Conservation (phyloP, 805 yeast genomes). For the Candida maltosa region DNA sequence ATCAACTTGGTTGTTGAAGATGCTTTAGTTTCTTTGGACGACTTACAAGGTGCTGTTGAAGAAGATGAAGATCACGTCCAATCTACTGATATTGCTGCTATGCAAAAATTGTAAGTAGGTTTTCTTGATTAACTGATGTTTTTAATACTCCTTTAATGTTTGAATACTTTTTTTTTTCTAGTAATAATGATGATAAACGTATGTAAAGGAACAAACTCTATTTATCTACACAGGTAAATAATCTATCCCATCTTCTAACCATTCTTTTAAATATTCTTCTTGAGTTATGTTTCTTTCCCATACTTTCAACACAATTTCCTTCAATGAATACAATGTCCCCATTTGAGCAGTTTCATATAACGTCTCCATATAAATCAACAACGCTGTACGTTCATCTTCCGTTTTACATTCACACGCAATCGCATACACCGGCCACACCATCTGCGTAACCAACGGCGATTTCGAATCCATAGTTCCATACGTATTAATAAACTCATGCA, state of each 20-base stretch:
- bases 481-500: constrained; percentile 46
- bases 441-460: constrained; percentile 52
- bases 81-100: constrained; percentile 98
- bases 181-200: too few species aligned
- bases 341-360: constrained; percentile 48
- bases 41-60: constrained; percentile 70
- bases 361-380: constrained; percentile 34
- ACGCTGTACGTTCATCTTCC: constrained; percentile 22
- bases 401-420: constrained; percentile 44
- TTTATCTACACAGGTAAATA: constrained; percentile 36
- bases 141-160: too few species aligned
- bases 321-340: constrained; percentile 49
- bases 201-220: too few species aligned
- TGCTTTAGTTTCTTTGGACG: constrained; percentile 90
- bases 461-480: constrained; percentile 43
- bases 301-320: constrained; percentile 39
- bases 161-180: too few species aligned
- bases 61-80: constrained; percentile 99
- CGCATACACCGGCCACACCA: constrained; percentile 62
- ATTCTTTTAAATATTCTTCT: constrained; percentile 44
- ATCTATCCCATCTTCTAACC: constrained; percentile 52
- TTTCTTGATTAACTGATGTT: too few species aligned
- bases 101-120: constrained; percentile 90
- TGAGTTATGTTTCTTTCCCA: constrained; percentile 44
- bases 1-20: constrained; percentile 98